phyloP scores from a whole-genome alignment of 148 eudicot genomes.

The Vaccinium darrowii region DNA sequence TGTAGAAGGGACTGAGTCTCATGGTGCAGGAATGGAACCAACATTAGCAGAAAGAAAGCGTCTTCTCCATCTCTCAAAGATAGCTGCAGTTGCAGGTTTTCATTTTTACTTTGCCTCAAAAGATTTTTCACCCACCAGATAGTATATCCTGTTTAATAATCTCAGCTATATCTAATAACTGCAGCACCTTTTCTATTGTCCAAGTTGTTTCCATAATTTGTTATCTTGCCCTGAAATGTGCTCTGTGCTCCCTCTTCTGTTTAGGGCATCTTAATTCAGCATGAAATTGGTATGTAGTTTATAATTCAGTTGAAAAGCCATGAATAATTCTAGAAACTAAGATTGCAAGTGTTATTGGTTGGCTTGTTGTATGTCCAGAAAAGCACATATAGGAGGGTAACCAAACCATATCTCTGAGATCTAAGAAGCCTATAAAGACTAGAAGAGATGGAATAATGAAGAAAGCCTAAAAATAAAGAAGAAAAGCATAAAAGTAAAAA shows the following conservation, averaged over 20 bases:
- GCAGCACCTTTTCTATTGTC: neutral
- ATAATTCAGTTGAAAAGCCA: neutral
- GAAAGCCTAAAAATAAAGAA: no score
- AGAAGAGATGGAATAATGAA: neutral
- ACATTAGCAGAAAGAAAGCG: conserved; percentile 76
- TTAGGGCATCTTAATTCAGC: neutral
- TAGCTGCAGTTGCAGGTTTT: conserved; percentile 92
- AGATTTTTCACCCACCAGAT: neutral
- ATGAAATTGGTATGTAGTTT: neutral
- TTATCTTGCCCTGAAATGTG: neutral
- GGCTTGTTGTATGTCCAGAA: neutral
- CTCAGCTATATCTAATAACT: neutral
- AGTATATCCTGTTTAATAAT: neutral
- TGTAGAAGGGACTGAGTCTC: conserved; percentile 34
- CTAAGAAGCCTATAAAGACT: neutral
- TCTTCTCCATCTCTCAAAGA: conserved; percentile 77
- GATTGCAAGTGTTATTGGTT: neutral
- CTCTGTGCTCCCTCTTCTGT: neutral
- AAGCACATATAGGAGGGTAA: neutral
- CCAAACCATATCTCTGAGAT: neutral
- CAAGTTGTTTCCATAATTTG: neutral
- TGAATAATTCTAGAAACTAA: neutral
- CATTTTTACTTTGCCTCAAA: conserved; percentile 5
- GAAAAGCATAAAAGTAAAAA: neutral
- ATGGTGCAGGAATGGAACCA: conserved; percentile 28